Evolutionary conservation across 306 rosid genomes (phyloP), one percentile per base, ranked within the genome.

Genomic region (Boehmeria nivea): DNA sequence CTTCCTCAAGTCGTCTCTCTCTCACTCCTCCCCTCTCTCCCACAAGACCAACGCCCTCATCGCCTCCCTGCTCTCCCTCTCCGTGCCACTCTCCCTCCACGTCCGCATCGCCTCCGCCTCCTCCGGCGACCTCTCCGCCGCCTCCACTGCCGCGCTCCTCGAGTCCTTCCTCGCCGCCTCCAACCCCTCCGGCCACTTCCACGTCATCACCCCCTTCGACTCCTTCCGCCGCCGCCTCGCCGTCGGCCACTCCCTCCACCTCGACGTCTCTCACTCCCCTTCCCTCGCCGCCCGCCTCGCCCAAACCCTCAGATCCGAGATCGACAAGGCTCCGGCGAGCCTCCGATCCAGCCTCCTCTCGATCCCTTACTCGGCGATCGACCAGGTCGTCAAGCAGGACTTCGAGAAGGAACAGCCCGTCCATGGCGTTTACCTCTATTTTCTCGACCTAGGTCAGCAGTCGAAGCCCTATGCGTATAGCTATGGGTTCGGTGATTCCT

Each of bases 391-490:
- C 43, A 63, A 53, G 22, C 23, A 61, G 6, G 86, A 87, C 62
- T 85, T 78, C 61, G 78, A 71, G 11, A 68, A 59, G 21, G 75
- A 65, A 39, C 70, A 82, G 59, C 82, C 86, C 21, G 58, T 57
- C 50, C 65, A 71, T 36, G 87, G 84, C 13, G 87, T 90, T 48
- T 81, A 76, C 55, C 48, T 91, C 43, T 91, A 87, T 62, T 74
- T 87, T 51, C 75, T 91, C 25, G 78, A 82, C 71, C 64, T 85
- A 21, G 84, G 81, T 8, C 0, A 66, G 4, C 95, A 83, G 23
- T 65, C 75, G 6, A 93, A 76, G 49, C 78, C 94, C 2, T 93
- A 87, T 36, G 99, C 99, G 33, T 93, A 93, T 38, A 60, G 69
- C 58, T 87, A 87, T 20, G 72, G 83, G 15, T 23, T 63, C 27